phyloP scores from a whole-genome alignment of 257 asterid genomes.

The Lycium ferocissimum region DNA sequence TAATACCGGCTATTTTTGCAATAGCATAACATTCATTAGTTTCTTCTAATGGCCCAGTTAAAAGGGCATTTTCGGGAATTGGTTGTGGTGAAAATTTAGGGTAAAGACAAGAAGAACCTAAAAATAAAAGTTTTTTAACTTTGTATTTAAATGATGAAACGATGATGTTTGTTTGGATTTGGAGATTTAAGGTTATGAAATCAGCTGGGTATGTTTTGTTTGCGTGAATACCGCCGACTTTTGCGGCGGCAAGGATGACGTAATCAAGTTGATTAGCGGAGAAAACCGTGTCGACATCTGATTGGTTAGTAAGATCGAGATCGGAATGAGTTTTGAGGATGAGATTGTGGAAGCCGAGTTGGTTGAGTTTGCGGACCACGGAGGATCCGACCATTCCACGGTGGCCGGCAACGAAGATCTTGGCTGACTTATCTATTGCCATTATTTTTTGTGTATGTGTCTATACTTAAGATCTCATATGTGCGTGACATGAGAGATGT shows the following conservation, averaged over 20 bases:
- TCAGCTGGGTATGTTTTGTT: slow-evolving; percentile 91
- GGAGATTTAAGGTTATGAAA: slow-evolving; percentile 89
- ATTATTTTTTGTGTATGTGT: slow-evolving; percentile 11
- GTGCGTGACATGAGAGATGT: not conserved
- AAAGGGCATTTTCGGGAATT: slow-evolving; percentile 81
- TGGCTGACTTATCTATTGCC: slow-evolving; percentile 61
- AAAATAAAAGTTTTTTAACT: slow-evolving; percentile 69
- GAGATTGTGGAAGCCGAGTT: slow-evolving; percentile 68
- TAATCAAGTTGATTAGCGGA: slow-evolving; percentile 61
- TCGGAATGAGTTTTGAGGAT: slow-evolving; percentile 86
- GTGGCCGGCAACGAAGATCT: slow-evolving; percentile 90
- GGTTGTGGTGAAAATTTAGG: slow-evolving; percentile 97
- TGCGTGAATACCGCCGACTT: slow-evolving; percentile 97
- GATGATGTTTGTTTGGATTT: slow-evolving; percentile 89
- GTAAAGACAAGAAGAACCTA: slow-evolving; percentile 95
- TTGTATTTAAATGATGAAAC: slow-evolving; percentile 66
- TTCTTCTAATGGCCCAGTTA: slow-evolving; percentile 83
- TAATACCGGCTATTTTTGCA: slow-evolving; percentile 90
- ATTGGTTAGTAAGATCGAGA: slow-evolving; percentile 86
- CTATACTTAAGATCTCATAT: not conserved
- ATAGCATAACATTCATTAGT: slow-evolving; percentile 95
- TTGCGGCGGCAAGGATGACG: slow-evolving; percentile 93
- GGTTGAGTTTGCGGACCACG: slow-evolving; percentile 65
- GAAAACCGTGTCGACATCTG: slow-evolving; percentile 82
- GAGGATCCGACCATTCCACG: slow-evolving; percentile 95